Percentiles rank a stretch among this genome's conserved stretches.
phyloP scores from a whole-genome alignment of 805 yeast species.

The Yamadazyma insecticola region DNA sequence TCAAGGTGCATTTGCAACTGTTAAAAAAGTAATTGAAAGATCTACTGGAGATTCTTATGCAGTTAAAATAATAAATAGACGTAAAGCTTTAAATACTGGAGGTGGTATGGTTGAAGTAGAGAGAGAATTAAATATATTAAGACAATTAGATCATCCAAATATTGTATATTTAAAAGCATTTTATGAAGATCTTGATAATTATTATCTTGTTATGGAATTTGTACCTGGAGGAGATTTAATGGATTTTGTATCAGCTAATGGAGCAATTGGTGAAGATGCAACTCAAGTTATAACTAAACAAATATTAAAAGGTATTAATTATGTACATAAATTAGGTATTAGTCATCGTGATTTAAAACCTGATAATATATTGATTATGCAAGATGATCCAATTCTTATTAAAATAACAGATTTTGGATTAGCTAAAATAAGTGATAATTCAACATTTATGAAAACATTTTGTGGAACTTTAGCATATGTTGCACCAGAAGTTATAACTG shows the following conservation, averaged over 20 bases:
- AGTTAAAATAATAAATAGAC: slow-evolving; percentile 80
- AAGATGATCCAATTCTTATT: slow-evolving; percentile 86
- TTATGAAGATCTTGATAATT: slow-evolving; percentile 75
- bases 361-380: slow-evolving; percentile 86
- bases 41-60: slow-evolving; percentile 83
- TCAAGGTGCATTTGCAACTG: slow-evolving; percentile 98
- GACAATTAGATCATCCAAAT: slow-evolving; percentile 75
- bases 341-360: slow-evolving; percentile 98
- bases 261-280: slow-evolving; percentile 87
- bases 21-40: slow-evolving; percentile 84
- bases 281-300: slow-evolving; percentile 84
- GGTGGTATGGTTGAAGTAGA: slow-evolving; percentile 67
- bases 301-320: slow-evolving; percentile 74
- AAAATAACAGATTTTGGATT: slow-evolving; percentile 95
- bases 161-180: slow-evolving; percentile 80
- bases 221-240: slow-evolving; percentile 96
- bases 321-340: slow-evolving; percentile 85
- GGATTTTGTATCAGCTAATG: slow-evolving; percentile 94
- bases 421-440: slow-evolving; percentile 83
- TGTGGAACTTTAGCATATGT: slow-evolving; percentile 97
- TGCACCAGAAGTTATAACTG: slow-evolving; percentile 86
- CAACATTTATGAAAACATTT: slow-evolving; percentile 88
- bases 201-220: slow-evolving; percentile 91
- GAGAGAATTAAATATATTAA: slow-evolving; percentile 77
- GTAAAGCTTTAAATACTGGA: slow-evolving; percentile 68